A percentile compares a stretch with the other conserved stretches of the same genome.
Conservation (phyloP, 768 basidiomycete species). For the Tricholoma matsutake region DNA sequence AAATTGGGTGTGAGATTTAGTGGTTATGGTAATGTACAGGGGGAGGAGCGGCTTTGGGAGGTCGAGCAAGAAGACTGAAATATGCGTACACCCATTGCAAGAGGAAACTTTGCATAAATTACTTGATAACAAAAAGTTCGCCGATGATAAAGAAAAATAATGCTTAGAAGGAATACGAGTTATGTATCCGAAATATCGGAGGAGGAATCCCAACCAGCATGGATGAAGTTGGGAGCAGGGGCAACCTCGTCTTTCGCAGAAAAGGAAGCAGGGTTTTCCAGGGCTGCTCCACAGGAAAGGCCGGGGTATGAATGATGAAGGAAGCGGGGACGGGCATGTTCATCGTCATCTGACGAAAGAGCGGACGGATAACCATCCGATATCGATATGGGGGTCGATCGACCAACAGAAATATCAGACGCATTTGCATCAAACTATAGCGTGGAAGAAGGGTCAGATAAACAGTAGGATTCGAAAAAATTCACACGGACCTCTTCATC, state of each 20-base stretch:
- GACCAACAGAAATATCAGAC: constrained; percentile 5
- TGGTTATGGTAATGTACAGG: not conserved
- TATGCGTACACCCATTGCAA: not conserved
- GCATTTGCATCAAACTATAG: not conserved
- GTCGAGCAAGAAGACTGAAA: not conserved
- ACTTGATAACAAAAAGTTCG: constrained; percentile 1
- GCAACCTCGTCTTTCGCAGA: constrained; percentile 32
- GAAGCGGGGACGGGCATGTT: constrained; percentile 5
- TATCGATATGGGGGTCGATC: constrained; percentile 9
- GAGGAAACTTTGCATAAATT: not conserved
- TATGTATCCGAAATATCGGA: constrained; percentile 35
- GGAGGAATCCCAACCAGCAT: constrained; percentile 57
- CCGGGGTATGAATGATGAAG: constrained; percentile 17
- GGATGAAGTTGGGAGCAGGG: constrained; percentile 48
- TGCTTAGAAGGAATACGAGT: not conserved
- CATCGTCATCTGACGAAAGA: constrained; percentile 15
- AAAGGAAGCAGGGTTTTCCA: constrained; percentile 38
- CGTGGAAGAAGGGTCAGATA: not conserved
- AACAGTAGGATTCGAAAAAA: not conserved
- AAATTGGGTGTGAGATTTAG: not conserved
- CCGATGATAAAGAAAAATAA: constrained; percentile 3
- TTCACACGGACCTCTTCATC: constrained; percentile 23
- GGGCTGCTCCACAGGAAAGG: constrained; percentile 7
- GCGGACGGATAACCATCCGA: constrained; percentile 8
- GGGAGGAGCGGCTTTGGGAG: not conserved